phyloP scores from a whole-genome alignment of 1,284 basidiomycete species.

The Macrocystidia cucumis region DNA sequence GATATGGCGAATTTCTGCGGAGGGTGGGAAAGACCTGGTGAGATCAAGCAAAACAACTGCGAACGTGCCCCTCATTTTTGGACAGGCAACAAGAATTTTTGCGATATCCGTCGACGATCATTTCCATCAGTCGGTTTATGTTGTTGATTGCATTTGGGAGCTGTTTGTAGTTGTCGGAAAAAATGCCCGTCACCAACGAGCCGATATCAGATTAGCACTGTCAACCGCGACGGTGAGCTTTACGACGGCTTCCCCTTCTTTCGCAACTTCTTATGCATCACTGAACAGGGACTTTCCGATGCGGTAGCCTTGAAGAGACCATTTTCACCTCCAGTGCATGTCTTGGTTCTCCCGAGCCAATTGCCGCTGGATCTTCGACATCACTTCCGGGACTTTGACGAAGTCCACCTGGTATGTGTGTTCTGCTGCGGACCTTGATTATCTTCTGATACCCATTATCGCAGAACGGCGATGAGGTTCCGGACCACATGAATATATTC shows the following conservation, averaged over 20 bases:
- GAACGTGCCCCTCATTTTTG: no score
- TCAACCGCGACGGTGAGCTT: constrained; percentile 42
- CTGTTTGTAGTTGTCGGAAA: constrained; percentile 68
- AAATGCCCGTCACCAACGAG: constrained; percentile 48
- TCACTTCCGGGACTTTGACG: constrained; percentile 61
- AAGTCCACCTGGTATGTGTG: constrained; percentile 43
- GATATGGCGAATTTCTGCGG: constrained; percentile 57
- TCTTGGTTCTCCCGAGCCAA: constrained; percentile 61
- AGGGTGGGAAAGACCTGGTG: no score
- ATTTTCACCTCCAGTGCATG: constrained; percentile 64
- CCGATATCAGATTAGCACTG: constrained; percentile 55
- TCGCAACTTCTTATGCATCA: constrained; percentile 4
- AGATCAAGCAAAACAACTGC: no score
- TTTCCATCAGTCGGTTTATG: constrained; percentile 38
- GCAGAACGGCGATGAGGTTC: constrained; percentile 52
- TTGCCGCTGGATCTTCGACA: constrained; percentile 61
- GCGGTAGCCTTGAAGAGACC: constrained; percentile 50
- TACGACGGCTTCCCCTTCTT: constrained; percentile 3
- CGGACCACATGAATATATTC: constrained; percentile 77
- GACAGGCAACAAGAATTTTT: no score
- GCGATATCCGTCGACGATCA: no score
- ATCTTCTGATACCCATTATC: constrained; percentile 9
- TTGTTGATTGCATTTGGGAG: constrained; percentile 72
- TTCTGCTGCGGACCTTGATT: not conserved
- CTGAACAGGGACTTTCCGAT: constrained; percentile 21